Percentiles rank a stretch among this genome's conserved stretches.
Evolutionary conservation across 2,329 filamentous ascomycete species (phyloP).

Genomic region (Ambrosiella xylebori): DNA sequence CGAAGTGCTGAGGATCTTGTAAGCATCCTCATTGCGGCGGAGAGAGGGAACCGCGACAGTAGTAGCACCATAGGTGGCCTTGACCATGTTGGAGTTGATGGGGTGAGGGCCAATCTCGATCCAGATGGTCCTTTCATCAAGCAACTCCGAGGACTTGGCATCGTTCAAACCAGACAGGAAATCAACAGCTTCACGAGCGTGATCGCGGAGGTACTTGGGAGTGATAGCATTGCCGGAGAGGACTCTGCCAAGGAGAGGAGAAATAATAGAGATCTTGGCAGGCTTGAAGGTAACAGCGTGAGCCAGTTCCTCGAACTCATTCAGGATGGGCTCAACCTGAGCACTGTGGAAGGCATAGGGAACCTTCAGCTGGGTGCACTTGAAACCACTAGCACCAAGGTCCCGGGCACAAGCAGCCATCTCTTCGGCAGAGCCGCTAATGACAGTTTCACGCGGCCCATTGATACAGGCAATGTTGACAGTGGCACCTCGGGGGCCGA

Average conservation of each 20-base stretch:
- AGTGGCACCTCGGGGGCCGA: constrained; percentile 24
- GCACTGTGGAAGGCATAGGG: constrained; percentile 37
- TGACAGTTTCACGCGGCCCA: constrained; percentile 54
- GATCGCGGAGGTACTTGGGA: constrained; percentile 40
- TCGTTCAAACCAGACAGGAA: constrained; percentile 41
- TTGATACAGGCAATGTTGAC: constrained; percentile 56
- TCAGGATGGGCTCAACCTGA: constrained; percentile 37
- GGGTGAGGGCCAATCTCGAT: constrained; percentile 55
- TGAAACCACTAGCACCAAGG: constrained; percentile 21
- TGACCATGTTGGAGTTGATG: constrained; percentile 49
- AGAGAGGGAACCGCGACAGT: constrained; percentile 40
- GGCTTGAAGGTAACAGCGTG: constrained; percentile 22
- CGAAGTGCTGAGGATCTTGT: constrained; percentile 43
- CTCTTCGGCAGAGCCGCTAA: constrained; percentile 31
- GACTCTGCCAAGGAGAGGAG: constrained; percentile 41
- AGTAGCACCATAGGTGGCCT: constrained; percentile 37
- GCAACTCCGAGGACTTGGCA: constrained; percentile 35
- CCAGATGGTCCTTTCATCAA: constrained; percentile 47
- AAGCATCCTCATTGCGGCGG: constrained; percentile 45
- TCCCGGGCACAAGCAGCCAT: constrained; percentile 27
- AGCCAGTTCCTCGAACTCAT: constrained; percentile 36
- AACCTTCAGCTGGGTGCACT: constrained; percentile 30
- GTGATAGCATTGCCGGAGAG: constrained; percentile 33
- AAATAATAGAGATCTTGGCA: constrained; percentile 42
- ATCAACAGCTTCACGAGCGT: constrained; percentile 48